phyloP scores from a whole-genome alignment of 2,329 filamentous ascomycete species.

The Claviceps capensis region DNA sequence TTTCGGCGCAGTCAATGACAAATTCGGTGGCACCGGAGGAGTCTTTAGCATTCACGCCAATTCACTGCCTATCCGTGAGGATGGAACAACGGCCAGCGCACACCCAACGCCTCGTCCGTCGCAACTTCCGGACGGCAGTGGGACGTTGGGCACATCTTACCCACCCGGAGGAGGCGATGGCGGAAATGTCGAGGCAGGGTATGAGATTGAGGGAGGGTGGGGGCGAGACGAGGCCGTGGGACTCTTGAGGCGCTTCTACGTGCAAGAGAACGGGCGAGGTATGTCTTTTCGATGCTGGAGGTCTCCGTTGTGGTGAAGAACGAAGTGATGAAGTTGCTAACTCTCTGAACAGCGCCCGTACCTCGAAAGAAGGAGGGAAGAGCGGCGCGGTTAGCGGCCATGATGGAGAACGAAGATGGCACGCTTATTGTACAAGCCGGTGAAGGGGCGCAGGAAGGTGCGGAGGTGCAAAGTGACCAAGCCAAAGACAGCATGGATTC shows the following conservation, averaged over 20 bases:
- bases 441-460: not conserved
- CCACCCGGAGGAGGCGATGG: conserved; percentile 36
- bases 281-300: conserved; percentile 13
- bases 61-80: conserved; percentile 27
- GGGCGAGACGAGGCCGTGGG: conserved; percentile 88
- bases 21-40: conserved; percentile 90
- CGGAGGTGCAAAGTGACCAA: not conserved
- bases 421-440: not conserved
- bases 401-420: conserved; percentile 30
- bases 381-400: conserved; percentile 37
- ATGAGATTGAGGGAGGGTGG: conserved; percentile 74
- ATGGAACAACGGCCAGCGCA: conserved; percentile 26
- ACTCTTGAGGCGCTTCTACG: conserved; percentile 83
- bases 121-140: conserved; percentile 23
- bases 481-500: not conserved
- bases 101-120: conserved; percentile 23
- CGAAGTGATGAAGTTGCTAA: conserved; percentile 7
- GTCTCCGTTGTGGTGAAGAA: not conserved
- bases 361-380: conserved; percentile 42
- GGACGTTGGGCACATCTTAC: conserved; percentile 23
- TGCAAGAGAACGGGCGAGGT: conserved; percentile 94
- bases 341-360: conserved; percentile 26
- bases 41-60: conserved; percentile 74
- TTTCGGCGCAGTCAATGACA: conserved; percentile 90
- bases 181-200: conserved; percentile 62